Percentiles rank a stretch among this genome's conserved stretches.
phyloP scores from a whole-genome alignment of 257 asterid species.

The Jacaranda mimosifolia region DNA sequence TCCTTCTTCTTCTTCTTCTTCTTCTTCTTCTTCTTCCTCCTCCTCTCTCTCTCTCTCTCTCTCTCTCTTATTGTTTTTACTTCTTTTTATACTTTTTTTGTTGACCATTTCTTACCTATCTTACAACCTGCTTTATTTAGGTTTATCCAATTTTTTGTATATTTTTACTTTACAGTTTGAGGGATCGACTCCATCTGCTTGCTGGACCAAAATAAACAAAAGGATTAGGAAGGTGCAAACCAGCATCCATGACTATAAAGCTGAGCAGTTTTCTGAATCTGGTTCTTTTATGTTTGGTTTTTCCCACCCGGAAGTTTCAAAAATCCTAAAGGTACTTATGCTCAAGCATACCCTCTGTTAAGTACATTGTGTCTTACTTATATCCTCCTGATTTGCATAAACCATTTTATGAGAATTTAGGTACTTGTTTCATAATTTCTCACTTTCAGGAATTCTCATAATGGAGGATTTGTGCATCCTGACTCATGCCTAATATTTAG shows the following conservation, averaged over 20 bases:
- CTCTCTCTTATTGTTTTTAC: constrained; percentile 6
- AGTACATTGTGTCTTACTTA: neutral
- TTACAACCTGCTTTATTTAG: constrained; percentile 22
- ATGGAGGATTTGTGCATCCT: constrained; percentile 9
- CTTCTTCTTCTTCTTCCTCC: no score
- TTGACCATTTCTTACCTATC: constrained; percentile 7
- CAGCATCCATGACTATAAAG: constrained; percentile 50
- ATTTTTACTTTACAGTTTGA: constrained; percentile 62
- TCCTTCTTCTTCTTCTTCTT: no score
- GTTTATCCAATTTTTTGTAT: constrained; percentile 24
- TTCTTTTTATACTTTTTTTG: neutral
- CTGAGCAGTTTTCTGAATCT: constrained; percentile 65
- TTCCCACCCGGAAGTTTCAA: constrained; percentile 75
- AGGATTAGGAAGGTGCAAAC: constrained; percentile 65
- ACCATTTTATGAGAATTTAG: constrained; percentile 7
- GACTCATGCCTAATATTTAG: neutral
- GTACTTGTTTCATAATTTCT: constrained; percentile 1
- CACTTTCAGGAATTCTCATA: neutral
- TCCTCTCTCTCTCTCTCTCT: no score
- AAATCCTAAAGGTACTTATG: constrained; percentile 73
- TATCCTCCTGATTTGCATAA: constrained; percentile 28
- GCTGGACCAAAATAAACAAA: constrained; percentile 86
- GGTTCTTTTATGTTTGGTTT: constrained; percentile 89
- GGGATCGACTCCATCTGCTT: constrained; percentile 84
- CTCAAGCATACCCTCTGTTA: constrained; percentile 26